Evolutionary conservation across 176 grass and related monocot species (phyloP), one percentile per base, ranked within the genome.

Genomic region (Lolium multiflorum): DNA sequence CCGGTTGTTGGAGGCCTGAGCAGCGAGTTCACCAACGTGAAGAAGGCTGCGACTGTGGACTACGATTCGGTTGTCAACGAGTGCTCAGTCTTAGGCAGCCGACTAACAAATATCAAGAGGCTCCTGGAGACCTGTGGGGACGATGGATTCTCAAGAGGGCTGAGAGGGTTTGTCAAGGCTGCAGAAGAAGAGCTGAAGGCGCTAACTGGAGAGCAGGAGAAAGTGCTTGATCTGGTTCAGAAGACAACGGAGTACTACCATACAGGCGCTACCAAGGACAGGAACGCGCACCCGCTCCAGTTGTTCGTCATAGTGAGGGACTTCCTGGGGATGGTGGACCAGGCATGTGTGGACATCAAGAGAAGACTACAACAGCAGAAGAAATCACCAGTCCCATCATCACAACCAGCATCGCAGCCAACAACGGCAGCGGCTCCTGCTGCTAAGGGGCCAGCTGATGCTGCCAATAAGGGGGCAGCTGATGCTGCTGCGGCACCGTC

Each of bases 241-340:
- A 77, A 81, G 52, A 94, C 90, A 11, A 96, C 89, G 1, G 92
- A 96, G 71, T 99, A 99, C 85, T 99, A 99, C 92, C 93, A 99
- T 73, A 72, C 87, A 0, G 94, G 97, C 10, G 89, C 90, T 13
- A 87, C 93, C 71, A 99, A 94, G 90, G 85, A 96, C 14, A 92
- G 77, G 56, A 87, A 80, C 26, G 85, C 90, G 2, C 90, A 92
- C 22, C 92, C 93, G 17, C 86, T 99, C 31, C 97, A 94, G 87
- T 17, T 99, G 82, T 99, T 99, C 76, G 82, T 92, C 59, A 88
- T 96, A 70, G 97, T 99, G 25, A 99, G 92, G 90, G 97, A 99
- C 37, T 99, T 91, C 92, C 64, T 99, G 56, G 91, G 87, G 21
- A 99, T 99, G 97, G 97, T 99, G 67, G 97, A 99, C 72, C 86